Conservation (phyloP, 1,139 yeast species). For the Taphrina deformans region DNA sequence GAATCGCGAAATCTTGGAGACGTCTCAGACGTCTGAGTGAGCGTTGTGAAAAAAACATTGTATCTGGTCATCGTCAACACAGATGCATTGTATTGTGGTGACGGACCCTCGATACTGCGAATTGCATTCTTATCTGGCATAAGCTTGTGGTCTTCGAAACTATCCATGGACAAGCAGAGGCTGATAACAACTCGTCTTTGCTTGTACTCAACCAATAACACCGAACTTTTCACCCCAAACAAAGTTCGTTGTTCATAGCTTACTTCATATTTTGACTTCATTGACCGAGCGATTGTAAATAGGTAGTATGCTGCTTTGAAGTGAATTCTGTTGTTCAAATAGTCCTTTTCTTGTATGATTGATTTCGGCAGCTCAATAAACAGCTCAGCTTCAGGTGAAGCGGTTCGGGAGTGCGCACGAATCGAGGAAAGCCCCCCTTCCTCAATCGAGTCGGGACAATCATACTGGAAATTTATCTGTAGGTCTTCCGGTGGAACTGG, state of each 20-base stretch:
- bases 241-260: background rate
- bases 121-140: constrained; percentile 45
- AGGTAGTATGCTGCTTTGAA: constrained; percentile 87
- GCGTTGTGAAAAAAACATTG: background rate
- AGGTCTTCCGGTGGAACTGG: constrained; percentile 3
- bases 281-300: constrained; percentile 66
- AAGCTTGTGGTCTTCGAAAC: constrained; percentile 47
- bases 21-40: background rate
- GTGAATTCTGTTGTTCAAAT: constrained; percentile 80
- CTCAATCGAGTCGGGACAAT: background rate
- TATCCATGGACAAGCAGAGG: constrained; percentile 57
- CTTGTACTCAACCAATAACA: background rate
- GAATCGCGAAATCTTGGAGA: constrained; percentile 7
- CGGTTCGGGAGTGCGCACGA: background rate
- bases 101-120: constrained; percentile 36
- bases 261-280: constrained; percentile 49
- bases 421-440: background rate
- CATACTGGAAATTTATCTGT: constrained; percentile 10
- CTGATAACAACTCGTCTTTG: constrained; percentile 46
- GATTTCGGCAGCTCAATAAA: constrained; percentile 12
- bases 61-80: background rate
- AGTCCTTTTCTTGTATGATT: constrained; percentile 81
- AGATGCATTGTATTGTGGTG: constrained; percentile 37
- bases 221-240: background rate
- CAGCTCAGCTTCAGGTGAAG: background rate